Evolutionary conservation across 1,139 yeast genomes (phyloP).

Genomic region (Suhomyces maxii): DNA sequence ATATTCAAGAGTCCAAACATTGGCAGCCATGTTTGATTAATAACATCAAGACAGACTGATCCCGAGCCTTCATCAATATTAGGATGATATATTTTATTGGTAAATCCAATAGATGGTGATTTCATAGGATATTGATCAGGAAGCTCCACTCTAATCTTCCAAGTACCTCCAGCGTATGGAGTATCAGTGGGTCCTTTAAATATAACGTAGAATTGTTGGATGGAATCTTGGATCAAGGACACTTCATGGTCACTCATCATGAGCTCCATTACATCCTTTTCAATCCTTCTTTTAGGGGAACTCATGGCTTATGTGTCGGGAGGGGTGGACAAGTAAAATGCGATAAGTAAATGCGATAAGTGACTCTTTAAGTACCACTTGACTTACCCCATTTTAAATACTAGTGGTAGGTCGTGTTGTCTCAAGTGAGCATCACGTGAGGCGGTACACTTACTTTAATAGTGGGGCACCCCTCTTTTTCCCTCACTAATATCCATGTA

Average conservation of each 20-base stretch:
- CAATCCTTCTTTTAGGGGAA: constrained; percentile 85
- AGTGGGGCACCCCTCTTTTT: too few species aligned
- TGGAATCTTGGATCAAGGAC: constrained; percentile 76
- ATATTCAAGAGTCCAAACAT: constrained; percentile 91
- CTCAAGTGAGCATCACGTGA: too few species aligned
- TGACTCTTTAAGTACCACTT: not conserved
- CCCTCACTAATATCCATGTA: too few species aligned
- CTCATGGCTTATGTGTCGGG: constrained; percentile 37
- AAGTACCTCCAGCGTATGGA: constrained; percentile 86
- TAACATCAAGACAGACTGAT: constrained; percentile 92
- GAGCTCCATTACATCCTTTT: constrained; percentile 95
- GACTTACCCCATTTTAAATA: too few species aligned
- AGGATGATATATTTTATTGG: constrained; percentile 90
- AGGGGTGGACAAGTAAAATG: constrained; percentile 1
- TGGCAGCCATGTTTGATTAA: constrained; percentile 98
- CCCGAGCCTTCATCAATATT: constrained; percentile 90
- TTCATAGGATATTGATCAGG: constrained; percentile 96
- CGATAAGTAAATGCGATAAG: not conserved
- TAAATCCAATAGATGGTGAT: constrained; percentile 94
- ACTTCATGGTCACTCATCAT: constrained; percentile 96
- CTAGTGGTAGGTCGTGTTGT: too few species aligned
- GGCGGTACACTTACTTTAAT: too few species aligned
- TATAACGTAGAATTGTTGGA: constrained; percentile 87
- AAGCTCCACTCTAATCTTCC: constrained; percentile 91
- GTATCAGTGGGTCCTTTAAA: constrained; percentile 87